Base-by-base conservation (phyloP, 306 rosid genomes). In the Erythrophleum fordii region DNA sequence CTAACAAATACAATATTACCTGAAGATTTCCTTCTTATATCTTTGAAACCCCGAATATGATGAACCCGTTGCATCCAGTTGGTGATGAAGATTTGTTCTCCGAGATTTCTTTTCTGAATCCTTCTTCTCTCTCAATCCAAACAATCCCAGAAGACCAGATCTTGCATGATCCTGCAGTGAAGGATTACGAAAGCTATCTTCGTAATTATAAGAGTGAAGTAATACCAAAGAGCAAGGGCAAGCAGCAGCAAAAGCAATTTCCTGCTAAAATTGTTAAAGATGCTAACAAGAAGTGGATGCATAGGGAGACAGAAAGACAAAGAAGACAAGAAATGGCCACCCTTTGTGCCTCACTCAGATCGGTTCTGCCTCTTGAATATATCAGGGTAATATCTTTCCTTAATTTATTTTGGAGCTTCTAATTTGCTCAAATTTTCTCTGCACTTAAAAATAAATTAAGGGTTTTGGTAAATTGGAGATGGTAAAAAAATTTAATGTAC, bases 301-400 rank as follows among this genome's bases (percentile, higher is more conserved):
- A 85, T 77, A 87, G 85, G 73, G 93, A 92, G 39, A 86, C 71
- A 35, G 94, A 92, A 80, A 90, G 81, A 70, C 88, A 84, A 78
- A 90, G 97, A 78, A 87, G 95, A 84, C 87, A 89, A 86, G 97
- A 90, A 83, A 92, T 92, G 97, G 79, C 83, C 28, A 81, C 64
- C 22, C 88, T 81, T 18, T 87, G 82, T 72, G 71, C 86, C 26
- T 65, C 86, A 13, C 92, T 90, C 65, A 86, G 97, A 90, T 87
- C 95, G 0, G 75, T 76, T 52, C 86, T 88, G 0, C 91, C 91
- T 49, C 35, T 81, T 28, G 89, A 88, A 37, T 78, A 85, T 69
- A 75, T 88, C 41, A 88, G 81, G 87, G 91, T 88, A 72, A 59
- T 59, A 12, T 26, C 12, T 25, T 28, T 26, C 37, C 14, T 23